Evolutionary conservation across 2,329 filamentous ascomycete genomes (phyloP), one percentile per base, ranked within the genome.

Genomic region (Chalara sp.): DNA sequence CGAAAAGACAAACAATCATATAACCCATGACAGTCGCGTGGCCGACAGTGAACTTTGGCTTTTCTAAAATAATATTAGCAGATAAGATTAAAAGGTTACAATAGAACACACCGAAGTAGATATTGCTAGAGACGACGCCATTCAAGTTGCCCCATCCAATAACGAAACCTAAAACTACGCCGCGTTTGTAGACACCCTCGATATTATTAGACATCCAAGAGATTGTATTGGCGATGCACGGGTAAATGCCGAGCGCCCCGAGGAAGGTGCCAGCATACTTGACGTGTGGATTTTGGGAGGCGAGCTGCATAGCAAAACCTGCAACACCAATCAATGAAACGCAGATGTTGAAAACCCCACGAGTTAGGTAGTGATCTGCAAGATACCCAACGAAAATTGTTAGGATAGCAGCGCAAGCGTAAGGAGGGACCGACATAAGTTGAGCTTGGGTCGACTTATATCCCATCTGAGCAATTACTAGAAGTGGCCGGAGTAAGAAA

Each of bases 91-190:
- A 21, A 21, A 21, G 21, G 21, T 21, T 3, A 21, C 21, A 21
- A 21, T 21, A 21, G 21, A 21, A 21, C 21, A 21, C 2, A 21
- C 21, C 21, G 61, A 53, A 59, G 43, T 88, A 95, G 59, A 95
- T 88, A 64, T 95, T 95, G 58, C 49, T 56, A 47, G 52, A 58
- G 12, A 59, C 50, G 37, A 61, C 46, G 42, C 90, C 90, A 64
- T 95, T 95, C 44, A 96, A 72, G 64, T 96, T 95, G 30, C 91
- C 90, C 87, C 88, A 95, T 30, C 86, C 89, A 55, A 96, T 93
- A 48, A 95, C 86, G 56, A 95, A 83, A 0, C 90, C 21, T 90
- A 2, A 71, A 0, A 87, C 87, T 13, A 95, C 84, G 39, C 89
- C 91, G 39, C 90, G 81, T 73, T 95, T 96, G 70, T 95, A 95